Evolutionary conservation across 2,329 filamentous ascomycete genomes (phyloP), one percentile per base, ranked within the genome.

Genomic region (Cladosporium sp.): DNA sequence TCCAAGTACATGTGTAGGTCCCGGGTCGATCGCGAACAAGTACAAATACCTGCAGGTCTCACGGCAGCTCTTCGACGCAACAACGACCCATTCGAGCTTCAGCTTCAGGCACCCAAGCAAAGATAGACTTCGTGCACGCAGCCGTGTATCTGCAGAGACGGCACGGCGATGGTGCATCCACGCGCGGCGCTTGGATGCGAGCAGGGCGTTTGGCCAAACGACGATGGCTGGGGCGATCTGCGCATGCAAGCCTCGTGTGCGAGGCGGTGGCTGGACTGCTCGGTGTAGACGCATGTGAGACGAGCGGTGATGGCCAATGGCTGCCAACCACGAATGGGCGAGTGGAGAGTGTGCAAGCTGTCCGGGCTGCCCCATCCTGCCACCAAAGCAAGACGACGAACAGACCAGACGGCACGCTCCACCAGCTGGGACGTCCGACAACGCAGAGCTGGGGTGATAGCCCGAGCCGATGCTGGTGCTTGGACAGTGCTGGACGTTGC

Each of bases 201-300:
- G 28, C n/a, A 13, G 17, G 42, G 22, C 42, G 42, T 45, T 45
- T 45, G 28, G 28, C 42, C 25, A 17, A 45, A 10, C 42, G 40
- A 25, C 19, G 47, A 35, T 50, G 47, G 47, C 34, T 34, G 47
- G 32, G 45, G 10, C 20, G 47, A 50, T 50, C 47, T 37, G n/a
- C 47, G 28, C 47, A n/a, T 36, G 47, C 34, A 50, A 50, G 47
- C 47, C 47, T 50, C 47, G 47, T 37, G 47, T 50, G 20, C 34
- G 39, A 37, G 52, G 52, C 52, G 52, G 52, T 55, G 52, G 52
- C 52, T 55, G 52, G 52, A 55, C 39, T 55, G 51, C 35, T 44
- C 51, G 37, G 39, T 55, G 51, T 24, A 19, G 32, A 55, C 40
- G 52, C 52, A 55, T 44, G 52, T 47, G 28, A 55, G 52, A 55